These are phyloP conservation scores for Dendrobium chrysotoxum DNA, from an alignment of 106 monocot genomes.

Conservation along the genomic window DNA sequence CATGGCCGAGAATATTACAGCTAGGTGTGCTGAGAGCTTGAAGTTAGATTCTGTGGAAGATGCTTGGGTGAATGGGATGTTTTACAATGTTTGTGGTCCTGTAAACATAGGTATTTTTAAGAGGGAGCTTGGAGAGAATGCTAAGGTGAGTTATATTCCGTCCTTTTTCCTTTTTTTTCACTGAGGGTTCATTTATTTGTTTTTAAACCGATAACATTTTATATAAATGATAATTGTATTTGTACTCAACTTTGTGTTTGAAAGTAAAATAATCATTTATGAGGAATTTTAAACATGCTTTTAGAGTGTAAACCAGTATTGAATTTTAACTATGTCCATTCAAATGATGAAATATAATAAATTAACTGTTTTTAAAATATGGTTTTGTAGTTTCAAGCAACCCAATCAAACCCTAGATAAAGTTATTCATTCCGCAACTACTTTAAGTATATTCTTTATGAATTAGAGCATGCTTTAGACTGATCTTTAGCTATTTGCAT, in stretches of 20 bases:
- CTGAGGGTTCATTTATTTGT: neutral
- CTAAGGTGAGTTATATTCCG: neutral
- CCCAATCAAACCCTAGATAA: neutral
- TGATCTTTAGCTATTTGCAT: too few relatives aligned
- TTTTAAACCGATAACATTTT: neutral
- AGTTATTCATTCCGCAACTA: neutral
- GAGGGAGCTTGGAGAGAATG: neutral
- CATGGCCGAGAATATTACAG: neutral
- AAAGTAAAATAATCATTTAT: neutral
- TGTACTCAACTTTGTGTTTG: neutral
- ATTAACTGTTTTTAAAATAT: neutral
- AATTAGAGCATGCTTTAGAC: too few relatives aligned
- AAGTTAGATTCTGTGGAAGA: neutral
- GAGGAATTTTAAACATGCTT: neutral
- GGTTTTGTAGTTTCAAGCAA: neutral
- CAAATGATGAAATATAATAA: neutral
- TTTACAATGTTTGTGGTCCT: neutral
- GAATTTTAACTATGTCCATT: neutral
- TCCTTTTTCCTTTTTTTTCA: neutral
- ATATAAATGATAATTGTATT: neutral
- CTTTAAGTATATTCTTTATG: neutral
- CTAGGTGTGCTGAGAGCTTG: neutral
- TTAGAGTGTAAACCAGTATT: neutral
- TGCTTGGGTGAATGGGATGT: neutral
- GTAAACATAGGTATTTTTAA: neutral